Conservation (phyloP, 176 grass and related monocot genomes). For the Phoenix dactylifera region DNA sequence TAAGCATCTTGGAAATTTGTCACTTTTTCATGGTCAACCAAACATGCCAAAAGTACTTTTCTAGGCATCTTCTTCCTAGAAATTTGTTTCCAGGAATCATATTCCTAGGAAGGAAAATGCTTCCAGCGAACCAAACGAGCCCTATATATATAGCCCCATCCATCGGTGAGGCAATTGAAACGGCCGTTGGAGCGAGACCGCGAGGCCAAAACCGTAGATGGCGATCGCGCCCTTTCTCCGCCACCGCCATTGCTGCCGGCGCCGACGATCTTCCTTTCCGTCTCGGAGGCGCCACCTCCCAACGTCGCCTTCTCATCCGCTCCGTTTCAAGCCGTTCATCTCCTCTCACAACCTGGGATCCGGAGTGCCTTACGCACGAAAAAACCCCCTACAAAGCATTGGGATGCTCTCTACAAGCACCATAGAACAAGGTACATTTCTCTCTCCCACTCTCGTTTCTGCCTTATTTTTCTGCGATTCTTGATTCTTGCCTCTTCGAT, state of each 20-base stretch:
- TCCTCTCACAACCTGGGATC: too few relatives aligned
- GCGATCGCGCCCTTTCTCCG: background rate
- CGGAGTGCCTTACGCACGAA: slow-evolving; percentile 8
- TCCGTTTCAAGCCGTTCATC: background rate
- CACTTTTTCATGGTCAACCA: too few relatives aligned
- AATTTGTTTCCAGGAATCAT: too few relatives aligned
- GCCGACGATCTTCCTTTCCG: background rate
- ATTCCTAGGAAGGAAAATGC: too few relatives aligned
- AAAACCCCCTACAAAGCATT: slow-evolving; percentile 11
- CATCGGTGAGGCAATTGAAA: too few relatives aligned
- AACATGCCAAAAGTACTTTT: too few relatives aligned
- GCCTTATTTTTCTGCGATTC: too few relatives aligned
- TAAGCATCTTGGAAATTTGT: too few relatives aligned
- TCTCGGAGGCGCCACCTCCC: background rate
- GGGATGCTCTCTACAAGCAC: slow-evolving; percentile 20
- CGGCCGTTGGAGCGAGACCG: background rate
- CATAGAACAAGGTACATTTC: slow-evolving; percentile 8
- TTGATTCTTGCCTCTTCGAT: background rate
- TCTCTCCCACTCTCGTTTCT: background rate
- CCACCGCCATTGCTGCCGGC: slow-evolving; percentile 2
- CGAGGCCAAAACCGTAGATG: background rate
- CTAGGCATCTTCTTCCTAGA: too few relatives aligned
- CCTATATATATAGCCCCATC: too few relatives aligned
- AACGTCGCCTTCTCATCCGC: slow-evolving; percentile 3
- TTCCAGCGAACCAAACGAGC: too few relatives aligned